A percentile compares a stretch with the other conserved stretches of the same genome.
These are phyloP conservation scores for Epichloe brachyelytri DNA, from an alignment of 2,329 filamentous ascomycete species.

Conservation along the genomic window DNA sequence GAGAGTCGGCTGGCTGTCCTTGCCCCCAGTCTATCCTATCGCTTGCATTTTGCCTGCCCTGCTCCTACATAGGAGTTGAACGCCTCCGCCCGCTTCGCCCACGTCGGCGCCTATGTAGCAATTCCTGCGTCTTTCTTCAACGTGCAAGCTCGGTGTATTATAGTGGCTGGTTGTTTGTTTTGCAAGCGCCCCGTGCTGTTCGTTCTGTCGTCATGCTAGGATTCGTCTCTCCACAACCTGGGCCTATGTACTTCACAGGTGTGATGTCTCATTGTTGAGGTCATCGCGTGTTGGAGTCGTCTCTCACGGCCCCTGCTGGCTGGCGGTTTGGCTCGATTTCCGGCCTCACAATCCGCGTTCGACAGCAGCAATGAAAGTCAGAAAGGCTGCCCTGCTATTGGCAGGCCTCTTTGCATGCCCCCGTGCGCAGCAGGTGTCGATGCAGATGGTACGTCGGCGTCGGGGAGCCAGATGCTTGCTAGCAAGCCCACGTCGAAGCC, in stretches of 20 bases:
- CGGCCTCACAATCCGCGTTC: background rate
- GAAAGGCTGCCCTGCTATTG: constrained; percentile 7
- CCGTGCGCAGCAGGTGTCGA: constrained; percentile 9
- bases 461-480: constrained; percentile 1
- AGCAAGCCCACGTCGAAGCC: background rate
- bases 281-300: background rate
- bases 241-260: background rate
- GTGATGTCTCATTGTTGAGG: constrained; percentile 2
- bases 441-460: constrained; percentile 4
- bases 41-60: no score
- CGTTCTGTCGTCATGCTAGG: background rate
- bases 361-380: constrained; percentile 10
- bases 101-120: background rate
- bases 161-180: no score
- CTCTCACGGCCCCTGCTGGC: background rate
- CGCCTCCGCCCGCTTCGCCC: background rate
- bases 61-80: no score
- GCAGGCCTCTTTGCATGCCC: constrained; percentile 7
- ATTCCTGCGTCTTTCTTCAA: no score
- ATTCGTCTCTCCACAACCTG: background rate
- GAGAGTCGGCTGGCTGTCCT: no score
- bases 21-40: no score
- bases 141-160: no score
- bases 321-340: background rate
- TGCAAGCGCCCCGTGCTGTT: no score